Evolutionary conservation across 2,329 filamentous ascomycete species (phyloP).

Genomic region (Tympanopsis confertula): DNA sequence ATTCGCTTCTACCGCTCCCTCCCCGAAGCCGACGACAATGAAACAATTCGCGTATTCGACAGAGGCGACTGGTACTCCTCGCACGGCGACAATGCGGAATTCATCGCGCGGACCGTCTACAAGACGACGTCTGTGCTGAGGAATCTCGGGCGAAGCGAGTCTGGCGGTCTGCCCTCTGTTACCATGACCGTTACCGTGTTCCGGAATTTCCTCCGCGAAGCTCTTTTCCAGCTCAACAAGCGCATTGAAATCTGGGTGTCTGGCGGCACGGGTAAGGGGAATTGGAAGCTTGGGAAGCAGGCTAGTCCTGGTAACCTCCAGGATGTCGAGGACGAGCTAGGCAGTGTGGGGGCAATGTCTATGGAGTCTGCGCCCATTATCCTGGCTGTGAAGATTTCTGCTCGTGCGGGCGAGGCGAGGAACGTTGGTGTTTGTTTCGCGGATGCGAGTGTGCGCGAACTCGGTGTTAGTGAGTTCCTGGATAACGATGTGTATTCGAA

Average conservation of each 20-base stretch:
- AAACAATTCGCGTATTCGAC: slow-evolving; percentile 84
- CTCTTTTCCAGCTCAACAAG: slow-evolving; percentile 82
- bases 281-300: slow-evolving; percentile 85
- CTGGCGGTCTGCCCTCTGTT: slow-evolving; percentile 79
- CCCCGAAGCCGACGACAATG: slow-evolving; percentile 49
- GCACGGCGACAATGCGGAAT: slow-evolving; percentile 75
- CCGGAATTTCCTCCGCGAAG: slow-evolving; percentile 87
- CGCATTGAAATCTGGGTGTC: slow-evolving; percentile 83
- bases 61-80: slow-evolving; percentile 91
- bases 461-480: slow-evolving; percentile 95
- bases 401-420: slow-evolving; percentile 75
- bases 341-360: slow-evolving; percentile 37
- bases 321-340: slow-evolving; percentile 91
- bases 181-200: slow-evolving; percentile 94
- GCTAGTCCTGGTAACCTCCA: slow-evolving; percentile 93
- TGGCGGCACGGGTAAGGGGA: slow-evolving; percentile 57
- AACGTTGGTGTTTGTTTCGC: slow-evolving; percentile 93
- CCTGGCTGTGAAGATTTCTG: slow-evolving; percentile 80
- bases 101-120: slow-evolving; percentile 77
- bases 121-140: slow-evolving; percentile 93
- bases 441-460: slow-evolving; percentile 87
- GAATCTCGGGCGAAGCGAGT: slow-evolving; percentile 73
- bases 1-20: slow-evolving; percentile 93
- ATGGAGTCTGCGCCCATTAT: slow-evolving; percentile 89
- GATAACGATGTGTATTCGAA: slow-evolving; percentile 98